phyloP scores from a whole-genome alignment of 106 monocot genomes.

The Dendrobium officinale region DNA sequence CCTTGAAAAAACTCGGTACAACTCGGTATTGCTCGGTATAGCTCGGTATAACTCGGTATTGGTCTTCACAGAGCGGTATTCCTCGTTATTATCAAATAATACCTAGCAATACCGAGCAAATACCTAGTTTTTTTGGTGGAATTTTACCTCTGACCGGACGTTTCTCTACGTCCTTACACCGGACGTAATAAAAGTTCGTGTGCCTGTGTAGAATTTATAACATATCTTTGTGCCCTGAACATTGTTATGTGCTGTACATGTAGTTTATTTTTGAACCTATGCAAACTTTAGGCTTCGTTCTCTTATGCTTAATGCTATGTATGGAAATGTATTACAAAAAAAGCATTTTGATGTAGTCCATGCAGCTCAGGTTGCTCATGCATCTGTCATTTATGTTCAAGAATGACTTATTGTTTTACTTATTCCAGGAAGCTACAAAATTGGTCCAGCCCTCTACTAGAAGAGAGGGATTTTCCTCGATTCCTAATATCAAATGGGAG shows the following conservation, averaged over 20 bases:
- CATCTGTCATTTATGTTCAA: background rate
- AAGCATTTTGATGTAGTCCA: background rate
- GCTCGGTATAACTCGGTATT: too few relatives aligned
- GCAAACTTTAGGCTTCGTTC: background rate
- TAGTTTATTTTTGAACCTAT: too few relatives aligned
- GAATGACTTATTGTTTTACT: background rate
- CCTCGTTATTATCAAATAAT: too few relatives aligned
- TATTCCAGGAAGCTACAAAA: constrained; percentile 63
- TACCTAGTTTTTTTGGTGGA: too few relatives aligned
- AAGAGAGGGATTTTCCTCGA: constrained; percentile 94
- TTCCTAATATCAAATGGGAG: constrained; percentile 84
- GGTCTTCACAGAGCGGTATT: too few relatives aligned
- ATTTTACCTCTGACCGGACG: too few relatives aligned
- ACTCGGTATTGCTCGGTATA: too few relatives aligned
- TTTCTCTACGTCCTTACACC: too few relatives aligned
- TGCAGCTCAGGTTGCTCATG: background rate
- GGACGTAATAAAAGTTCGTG: background rate
- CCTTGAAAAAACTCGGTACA: too few relatives aligned
- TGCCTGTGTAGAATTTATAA: background rate
- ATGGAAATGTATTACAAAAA: background rate
- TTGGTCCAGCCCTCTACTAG: constrained; percentile 77
- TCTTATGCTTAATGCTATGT: background rate
- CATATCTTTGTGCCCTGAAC: background rate
- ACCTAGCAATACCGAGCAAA: too few relatives aligned
- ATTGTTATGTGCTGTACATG: background rate